phyloP scores from a whole-genome alignment of 192 early-diverging fungal genomes.

The Backusella tarrabulga region DNA sequence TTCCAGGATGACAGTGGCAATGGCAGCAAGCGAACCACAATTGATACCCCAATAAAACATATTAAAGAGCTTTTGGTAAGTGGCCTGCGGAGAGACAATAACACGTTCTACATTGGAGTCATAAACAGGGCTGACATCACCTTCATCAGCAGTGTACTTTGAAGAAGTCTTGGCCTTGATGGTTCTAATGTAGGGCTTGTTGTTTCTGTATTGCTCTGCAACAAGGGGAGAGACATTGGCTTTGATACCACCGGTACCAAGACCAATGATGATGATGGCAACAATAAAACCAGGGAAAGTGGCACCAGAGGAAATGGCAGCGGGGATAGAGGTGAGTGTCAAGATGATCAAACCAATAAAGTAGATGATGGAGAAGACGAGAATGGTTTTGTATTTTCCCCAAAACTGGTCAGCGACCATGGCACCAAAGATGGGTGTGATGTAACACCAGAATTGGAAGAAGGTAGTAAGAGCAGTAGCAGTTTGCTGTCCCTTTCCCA shows the following conservation, averaged over 20 bases:
- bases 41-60: conserved; percentile 82
- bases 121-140: background rate
- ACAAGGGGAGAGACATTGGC: conserved; percentile 71
- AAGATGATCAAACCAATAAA: conserved; percentile 60
- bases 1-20: conserved; percentile 47
- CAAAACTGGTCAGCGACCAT: conserved; percentile 54
- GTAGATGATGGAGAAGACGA: conserved; percentile 60
- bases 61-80: conserved; percentile 74
- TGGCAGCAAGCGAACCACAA: conserved; percentile 59
- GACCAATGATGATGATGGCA: conserved; percentile 65
- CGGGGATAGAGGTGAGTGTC: conserved; percentile 56
- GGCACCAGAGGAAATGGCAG: conserved; percentile 47
- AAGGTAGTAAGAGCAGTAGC: conserved; percentile 51
- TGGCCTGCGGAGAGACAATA: conserved; percentile 63
- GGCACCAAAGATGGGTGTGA: conserved; percentile 24
- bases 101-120: conserved; percentile 49
- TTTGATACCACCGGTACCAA: conserved; percentile 64
- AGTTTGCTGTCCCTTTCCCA: conserved; percentile 43
- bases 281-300: conserved; percentile 64
- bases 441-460: conserved; percentile 55
- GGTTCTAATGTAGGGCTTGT: conserved; percentile 56
- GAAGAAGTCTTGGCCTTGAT: conserved; percentile 25
- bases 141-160: background rate
- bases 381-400: conserved; percentile 74
- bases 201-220: conserved; percentile 63